Evolutionary conservation across 2,329 filamentous ascomycete species (phyloP).

Genomic region (Colletotrichum sp.): DNA sequence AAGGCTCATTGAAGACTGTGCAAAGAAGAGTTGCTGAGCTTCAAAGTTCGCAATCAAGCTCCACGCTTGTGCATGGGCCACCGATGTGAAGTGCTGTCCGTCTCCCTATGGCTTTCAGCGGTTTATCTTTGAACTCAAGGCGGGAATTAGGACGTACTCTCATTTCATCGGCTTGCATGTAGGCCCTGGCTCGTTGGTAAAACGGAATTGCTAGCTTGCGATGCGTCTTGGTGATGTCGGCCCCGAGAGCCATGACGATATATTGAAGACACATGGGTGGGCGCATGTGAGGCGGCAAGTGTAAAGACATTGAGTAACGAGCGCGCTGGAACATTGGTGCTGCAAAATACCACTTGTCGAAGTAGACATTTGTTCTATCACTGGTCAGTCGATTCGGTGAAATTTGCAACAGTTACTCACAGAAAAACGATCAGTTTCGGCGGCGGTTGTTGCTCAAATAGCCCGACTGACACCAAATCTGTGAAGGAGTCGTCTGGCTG

Average conservation of each 20-base stretch:
- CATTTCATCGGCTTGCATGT: constrained; percentile 25
- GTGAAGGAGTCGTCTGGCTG: not conserved
- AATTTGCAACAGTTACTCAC: constrained; percentile 14
- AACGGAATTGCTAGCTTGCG: constrained; percentile 17
- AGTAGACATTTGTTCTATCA: constrained; percentile 20
- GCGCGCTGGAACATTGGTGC: constrained; percentile 23
- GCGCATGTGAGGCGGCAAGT: constrained; percentile 22
- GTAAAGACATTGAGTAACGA: constrained; percentile 15
- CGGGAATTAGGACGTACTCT: not conserved
- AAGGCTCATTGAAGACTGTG: constrained; percentile 69
- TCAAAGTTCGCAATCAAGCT: constrained; percentile 65
- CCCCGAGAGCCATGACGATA: constrained; percentile 23
- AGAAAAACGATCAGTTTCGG: constrained; percentile 29
- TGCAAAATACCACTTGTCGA: constrained; percentile 21
- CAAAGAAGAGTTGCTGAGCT: constrained; percentile 73
- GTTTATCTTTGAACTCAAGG: not conserved
- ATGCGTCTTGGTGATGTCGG: constrained; percentile 14
- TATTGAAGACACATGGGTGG: constrained; percentile 27
- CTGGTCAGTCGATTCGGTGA: not conserved
- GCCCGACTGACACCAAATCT: constrained; percentile 28
- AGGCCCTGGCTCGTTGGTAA: constrained; percentile 23
- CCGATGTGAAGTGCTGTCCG: constrained; percentile 47
- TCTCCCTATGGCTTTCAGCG: not conserved
- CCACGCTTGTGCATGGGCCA: constrained; percentile 69
- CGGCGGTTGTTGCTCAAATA: constrained; percentile 33